Conservation (phyloP, 108 stramenopile genomes). For the Aurantiochytrium sp. region DNA sequence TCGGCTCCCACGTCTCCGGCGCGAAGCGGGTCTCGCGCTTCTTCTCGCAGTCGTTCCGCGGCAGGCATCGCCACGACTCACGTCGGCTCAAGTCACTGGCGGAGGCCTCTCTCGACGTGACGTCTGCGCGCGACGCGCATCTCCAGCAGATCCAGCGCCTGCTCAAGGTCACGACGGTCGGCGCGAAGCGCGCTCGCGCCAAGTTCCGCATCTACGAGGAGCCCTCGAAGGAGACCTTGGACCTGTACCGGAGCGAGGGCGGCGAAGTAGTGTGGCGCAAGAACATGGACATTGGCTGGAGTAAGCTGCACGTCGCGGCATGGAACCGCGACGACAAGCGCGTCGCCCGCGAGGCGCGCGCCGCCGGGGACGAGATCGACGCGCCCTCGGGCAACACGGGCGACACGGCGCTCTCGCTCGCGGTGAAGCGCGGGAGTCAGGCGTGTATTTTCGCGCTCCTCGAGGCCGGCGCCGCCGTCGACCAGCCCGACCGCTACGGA, state of each 20-base stretch:
- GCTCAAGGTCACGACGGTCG: neutral
- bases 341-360: neutral
- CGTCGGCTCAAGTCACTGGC: neutral
- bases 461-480: neutral
- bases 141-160: neutral
- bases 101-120: neutral
- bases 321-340: constrained; percentile 21
- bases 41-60: neutral
- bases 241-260: neutral
- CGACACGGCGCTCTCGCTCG: neutral
- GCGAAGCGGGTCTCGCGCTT: neutral
- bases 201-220: neutral
- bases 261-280: neutral
- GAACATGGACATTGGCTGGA: neutral
- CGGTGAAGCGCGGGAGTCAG: neutral
- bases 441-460: neutral
- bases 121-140: neutral
- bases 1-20: neutral
- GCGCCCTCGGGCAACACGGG: neutral
- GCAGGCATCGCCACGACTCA: neutral
- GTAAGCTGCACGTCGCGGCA: neutral
- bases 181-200: neutral
- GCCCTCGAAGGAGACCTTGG: neutral
- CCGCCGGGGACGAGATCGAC: neutral
- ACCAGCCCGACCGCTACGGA: neutral